These are phyloP conservation scores for Harrya chromipes DNA, from an alignment of 768 basidiomycete species.

Conservation along the genomic window DNA sequence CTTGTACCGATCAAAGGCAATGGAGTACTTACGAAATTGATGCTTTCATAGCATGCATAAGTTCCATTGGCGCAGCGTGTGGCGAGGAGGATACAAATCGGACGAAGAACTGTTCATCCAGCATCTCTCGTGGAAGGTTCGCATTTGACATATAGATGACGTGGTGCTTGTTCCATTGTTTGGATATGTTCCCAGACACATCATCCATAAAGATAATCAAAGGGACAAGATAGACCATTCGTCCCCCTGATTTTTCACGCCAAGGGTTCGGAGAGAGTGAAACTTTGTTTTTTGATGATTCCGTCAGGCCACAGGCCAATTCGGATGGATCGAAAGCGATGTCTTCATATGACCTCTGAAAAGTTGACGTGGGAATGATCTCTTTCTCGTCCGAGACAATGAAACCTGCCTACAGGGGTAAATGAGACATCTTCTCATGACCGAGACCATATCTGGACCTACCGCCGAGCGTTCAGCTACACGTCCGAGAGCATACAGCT, in stretches of 20 bases:
- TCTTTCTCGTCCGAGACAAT: too few species aligned
- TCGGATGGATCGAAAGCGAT: too few species aligned
- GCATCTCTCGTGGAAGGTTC: conserved; percentile 22
- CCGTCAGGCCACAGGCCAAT: too few species aligned
- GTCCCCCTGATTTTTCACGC: conserved; percentile 14
- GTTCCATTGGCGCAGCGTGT: conserved; percentile 31
- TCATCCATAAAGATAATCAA: conserved; percentile 33
- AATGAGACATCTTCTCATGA: too few species aligned
- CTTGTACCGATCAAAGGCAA: too few species aligned
- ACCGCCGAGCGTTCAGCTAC: neutral
- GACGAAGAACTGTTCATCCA: conserved; percentile 32
- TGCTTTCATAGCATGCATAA: conserved; percentile 28
- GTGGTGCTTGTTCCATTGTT: conserved; percentile 37
- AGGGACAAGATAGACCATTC: conserved; percentile 16
- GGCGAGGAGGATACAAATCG: conserved; percentile 34
- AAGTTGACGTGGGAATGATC: too few species aligned
- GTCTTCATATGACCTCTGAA: too few species aligned
- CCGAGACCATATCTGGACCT: too few species aligned
- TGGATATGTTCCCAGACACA: conserved; percentile 33
- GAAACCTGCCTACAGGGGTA: neutral
- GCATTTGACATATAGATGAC: conserved; percentile 32
- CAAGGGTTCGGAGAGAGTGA: conserved; percentile 19
- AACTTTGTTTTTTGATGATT: neutral
- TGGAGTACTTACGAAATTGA: conserved; percentile 8
- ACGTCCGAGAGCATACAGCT: neutral